Conservation (phyloP, 1,284 basidiomycete species). For the Trametes hirsuta region DNA sequence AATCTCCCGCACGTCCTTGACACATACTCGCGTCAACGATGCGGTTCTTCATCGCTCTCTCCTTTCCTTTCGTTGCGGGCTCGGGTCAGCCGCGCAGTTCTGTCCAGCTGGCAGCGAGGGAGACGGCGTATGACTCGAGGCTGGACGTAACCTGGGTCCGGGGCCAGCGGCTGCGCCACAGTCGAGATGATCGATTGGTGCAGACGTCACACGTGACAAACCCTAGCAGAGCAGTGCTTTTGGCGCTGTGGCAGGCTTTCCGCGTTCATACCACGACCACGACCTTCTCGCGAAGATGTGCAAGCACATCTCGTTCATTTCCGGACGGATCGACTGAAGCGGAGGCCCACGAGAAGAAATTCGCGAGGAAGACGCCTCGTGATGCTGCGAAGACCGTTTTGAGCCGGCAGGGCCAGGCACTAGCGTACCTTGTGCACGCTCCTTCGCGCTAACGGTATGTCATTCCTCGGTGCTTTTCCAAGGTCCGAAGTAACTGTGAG, state of each 20-base stretch:
- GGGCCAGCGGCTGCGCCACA: not conserved
- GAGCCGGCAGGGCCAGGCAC: constrained; percentile 23
- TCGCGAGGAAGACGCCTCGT: constrained; percentile 9
- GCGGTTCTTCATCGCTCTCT: constrained; percentile 52
- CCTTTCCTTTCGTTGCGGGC: not conserved
- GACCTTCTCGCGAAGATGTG: not conserved
- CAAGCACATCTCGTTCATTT: not conserved
- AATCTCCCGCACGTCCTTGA: constrained; percentile 7
- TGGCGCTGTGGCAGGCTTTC: constrained; percentile 4
- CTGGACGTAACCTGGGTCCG: constrained; percentile 7
- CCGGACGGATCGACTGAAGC: not conserved
- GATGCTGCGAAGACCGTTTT: constrained; percentile 11
- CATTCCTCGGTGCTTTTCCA: constrained; percentile 13
- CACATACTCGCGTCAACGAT: constrained; percentile 64
- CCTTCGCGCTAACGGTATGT: constrained; percentile 12
- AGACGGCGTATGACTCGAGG: constrained; percentile 11
- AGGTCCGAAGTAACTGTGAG: not conserved
- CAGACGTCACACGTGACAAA: constrained; percentile 22
- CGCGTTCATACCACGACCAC: not conserved
- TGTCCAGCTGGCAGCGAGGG: constrained; percentile 1
- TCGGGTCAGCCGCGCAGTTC: not conserved
- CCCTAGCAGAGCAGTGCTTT: constrained; percentile 13
- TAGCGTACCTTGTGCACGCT: constrained; percentile 19
- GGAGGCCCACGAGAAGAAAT: not conserved
- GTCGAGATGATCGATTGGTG: constrained; percentile 17